Evolutionary conservation across 257 asterid genomes (phyloP), one percentile per base, ranked within the genome.

Genomic region (Eustoma russellianum): DNA sequence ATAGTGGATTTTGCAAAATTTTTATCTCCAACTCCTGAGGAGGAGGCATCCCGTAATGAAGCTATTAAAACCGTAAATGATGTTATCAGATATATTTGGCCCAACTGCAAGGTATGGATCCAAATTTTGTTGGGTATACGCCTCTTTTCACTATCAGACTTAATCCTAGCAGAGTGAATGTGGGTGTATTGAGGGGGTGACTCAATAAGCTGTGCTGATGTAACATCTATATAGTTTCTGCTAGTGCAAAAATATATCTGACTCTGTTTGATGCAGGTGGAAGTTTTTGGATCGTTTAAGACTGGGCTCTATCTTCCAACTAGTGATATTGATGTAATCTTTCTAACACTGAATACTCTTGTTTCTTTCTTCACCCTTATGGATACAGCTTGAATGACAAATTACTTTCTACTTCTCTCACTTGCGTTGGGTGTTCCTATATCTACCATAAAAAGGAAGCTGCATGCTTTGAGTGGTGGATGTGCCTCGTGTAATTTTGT

Each of bases 231-330:
- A 24, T 24, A 40, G 51, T 41, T 64, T 61, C 11, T 38, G 33
- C 13, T 13, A 45, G 30, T 58, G 63, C 17, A 12, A 38, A 48
- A 38, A 61, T 46, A 50, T 55, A 14, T 10, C 12, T 48, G 24
- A 60, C 34, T 33, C 7, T 59, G 45, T 55, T 47, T 55, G 67
- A 52, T 73, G 76, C 90, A 92, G 99, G 81, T 77, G 15, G 97
- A 92, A 71, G 86, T 92, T 69, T 92, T 92, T 63, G 99, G 99
- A 46, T 92, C 99, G 33, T 88, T 92, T 79, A 79, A 69, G 76
- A 92, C 99, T 0, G 97, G 99, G 47, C 91, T 92, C 58, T 92
- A 88, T 67, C 95, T 92, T 64, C 99, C 99, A 28, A 82, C 97
- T 40, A 92, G 99, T 41, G 99, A 92, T 63, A 73, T 92, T 11